Evolutionary conservation across 495 filamentous ascomycete genomes (phyloP), one percentile per base, ranked within the genome.

Genomic region (Annulohypoxylon stygium): DNA sequence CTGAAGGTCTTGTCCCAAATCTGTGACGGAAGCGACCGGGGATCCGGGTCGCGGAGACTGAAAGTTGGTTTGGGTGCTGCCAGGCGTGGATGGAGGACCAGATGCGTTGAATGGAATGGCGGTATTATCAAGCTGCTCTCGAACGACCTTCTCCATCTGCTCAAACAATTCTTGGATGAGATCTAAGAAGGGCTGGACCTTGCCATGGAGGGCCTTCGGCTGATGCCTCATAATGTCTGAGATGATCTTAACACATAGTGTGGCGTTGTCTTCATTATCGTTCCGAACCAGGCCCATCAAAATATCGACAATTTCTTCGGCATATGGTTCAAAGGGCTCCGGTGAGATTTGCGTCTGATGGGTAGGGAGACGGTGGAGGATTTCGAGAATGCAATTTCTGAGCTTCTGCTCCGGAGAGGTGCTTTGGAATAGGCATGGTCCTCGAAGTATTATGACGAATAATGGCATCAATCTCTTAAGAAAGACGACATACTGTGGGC

Each of bases 261-360:
- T 93, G 2, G 95, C 97, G 84, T 99, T 99, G 50, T 99, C 97
- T 78, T 99, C 97, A 75, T 99, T 99, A 78, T 99, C 97, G 48
- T 88, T 90, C 65, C 90, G 90, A 60, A 97, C 93, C 26, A 99
- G 84, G 36, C 86, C 85, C 92, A 98, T 96, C 67, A 98, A 82
- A 67, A 95, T 85, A 75, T 97, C 93, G 41, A 97, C 94, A 68
- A 97, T 89, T 67, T 93, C 91, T 43, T 88, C 86, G 16, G 95
- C 95, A 78, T 94, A 96, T 3, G 91, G 92, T 79, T 97, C 93
- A 75, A 97, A 88, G 5, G 88, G 88, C 70, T 97, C 94, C 25
- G 90, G 83, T 8, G 93, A 91, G 7, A 78, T 74, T 59, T 83
- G 90, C 70, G 78, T 70, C 61, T 83, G 90, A 76, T 77, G 65